Evolutionary conservation across 306 rosid species (phyloP).

Genomic region (Sechiopsis laciniata): DNA sequence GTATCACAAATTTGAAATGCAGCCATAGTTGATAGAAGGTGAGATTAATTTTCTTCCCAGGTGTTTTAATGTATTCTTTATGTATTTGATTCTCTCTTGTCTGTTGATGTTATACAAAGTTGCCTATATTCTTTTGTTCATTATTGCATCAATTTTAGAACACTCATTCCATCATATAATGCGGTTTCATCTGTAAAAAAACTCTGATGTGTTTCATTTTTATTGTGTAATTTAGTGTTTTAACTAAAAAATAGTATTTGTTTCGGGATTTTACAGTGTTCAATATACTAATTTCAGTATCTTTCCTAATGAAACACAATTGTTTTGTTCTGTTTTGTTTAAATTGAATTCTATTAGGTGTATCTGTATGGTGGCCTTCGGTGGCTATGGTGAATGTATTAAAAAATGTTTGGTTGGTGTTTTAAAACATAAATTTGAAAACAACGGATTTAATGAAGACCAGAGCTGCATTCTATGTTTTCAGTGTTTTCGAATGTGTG

Average conservation of each 20-base stretch:
- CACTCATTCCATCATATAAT: background rate
- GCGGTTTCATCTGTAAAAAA: background rate
- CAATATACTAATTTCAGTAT: background rate
- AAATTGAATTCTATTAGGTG: too few species aligned
- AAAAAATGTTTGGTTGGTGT: too few species aligned
- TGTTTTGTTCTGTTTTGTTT: background rate
- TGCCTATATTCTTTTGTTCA: constrained; percentile 11
- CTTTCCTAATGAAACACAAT: background rate
- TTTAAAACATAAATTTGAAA: too few species aligned
- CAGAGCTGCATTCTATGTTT: too few species aligned
- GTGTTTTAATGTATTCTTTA: background rate
- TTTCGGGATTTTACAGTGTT: background rate
- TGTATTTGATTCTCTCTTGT: background rate
- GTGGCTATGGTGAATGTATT: too few species aligned
- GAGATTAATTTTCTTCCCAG: constrained; percentile 13
- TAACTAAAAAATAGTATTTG: background rate
- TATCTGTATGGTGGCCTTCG: too few species aligned
- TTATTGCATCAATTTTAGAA: background rate
- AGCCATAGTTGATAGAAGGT: background rate
- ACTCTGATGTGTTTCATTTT: background rate
- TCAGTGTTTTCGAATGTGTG: too few species aligned
- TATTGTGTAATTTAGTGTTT: background rate
- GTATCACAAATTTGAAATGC: constrained; percentile 7
- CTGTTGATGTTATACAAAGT: constrained; percentile 15
- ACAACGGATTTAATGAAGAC: too few species aligned